Evolutionary conservation across 495 filamentous ascomycete species (phyloP).

Genomic region (Peziza echinospora): DNA sequence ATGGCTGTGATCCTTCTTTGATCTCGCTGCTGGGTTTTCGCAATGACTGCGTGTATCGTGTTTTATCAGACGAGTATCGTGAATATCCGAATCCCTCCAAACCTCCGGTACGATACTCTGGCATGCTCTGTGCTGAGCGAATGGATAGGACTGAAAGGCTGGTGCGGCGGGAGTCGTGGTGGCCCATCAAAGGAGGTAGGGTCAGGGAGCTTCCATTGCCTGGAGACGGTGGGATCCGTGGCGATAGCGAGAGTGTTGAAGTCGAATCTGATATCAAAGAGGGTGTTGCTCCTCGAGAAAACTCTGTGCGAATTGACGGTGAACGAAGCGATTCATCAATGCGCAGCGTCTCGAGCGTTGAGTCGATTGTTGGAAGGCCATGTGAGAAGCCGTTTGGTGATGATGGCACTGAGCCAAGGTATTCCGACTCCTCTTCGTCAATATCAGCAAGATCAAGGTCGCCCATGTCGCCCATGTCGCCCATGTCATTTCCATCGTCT

Average conservation of each 20-base stretch:
- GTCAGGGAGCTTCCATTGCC: not conserved
- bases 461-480: constrained; percentile 12
- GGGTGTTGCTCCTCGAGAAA: constrained; percentile 39
- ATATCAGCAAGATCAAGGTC: constrained; percentile 9
- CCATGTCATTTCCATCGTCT: constrained; percentile 22
- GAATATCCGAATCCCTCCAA: no score
- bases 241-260: constrained; percentile 38
- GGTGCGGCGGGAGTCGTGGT: not conserved
- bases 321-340: constrained; percentile 44
- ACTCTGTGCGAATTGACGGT: constrained; percentile 34
- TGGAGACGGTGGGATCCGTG: constrained; percentile 22
- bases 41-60: no score
- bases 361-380: constrained; percentile 27
- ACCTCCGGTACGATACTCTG: not conserved
- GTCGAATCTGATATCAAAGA: constrained; percentile 51
- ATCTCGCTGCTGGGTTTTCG: no score
- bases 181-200: not conserved
- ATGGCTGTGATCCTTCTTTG: no score
- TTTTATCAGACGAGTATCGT: no score
- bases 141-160: not conserved
- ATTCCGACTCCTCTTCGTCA: constrained; percentile 9
- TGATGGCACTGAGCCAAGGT: constrained; percentile 13
- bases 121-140: not conserved
- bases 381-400: constrained; percentile 19
- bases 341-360: constrained; percentile 27